A percentile compares a stretch with the other conserved stretches of the same genome.
Conservation (phyloP, 495 filamentous ascomycete species). For the Hamigera avellanea region DNA sequence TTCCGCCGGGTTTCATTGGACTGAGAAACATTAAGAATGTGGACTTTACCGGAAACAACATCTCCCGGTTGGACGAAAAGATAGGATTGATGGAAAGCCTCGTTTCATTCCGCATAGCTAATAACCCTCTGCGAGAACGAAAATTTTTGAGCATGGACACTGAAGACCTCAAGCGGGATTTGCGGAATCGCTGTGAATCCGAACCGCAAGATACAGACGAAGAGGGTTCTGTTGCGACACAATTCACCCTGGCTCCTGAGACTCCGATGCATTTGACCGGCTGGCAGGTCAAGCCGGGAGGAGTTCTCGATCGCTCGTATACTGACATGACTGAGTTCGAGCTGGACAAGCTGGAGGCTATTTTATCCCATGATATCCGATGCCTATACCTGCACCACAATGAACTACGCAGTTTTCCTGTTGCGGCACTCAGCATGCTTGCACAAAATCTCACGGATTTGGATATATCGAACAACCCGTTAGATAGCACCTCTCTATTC, state of each 20-base stretch:
- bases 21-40: slow-evolving; percentile 57
- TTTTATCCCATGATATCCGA: slow-evolving; percentile 34
- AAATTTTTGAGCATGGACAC: slow-evolving; percentile 71
- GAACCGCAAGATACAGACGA: slow-evolving; percentile 30
- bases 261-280: slow-evolving; percentile 18
- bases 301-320: slow-evolving; percentile 61
- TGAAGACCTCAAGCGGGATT: slow-evolving; percentile 67
- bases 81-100: slow-evolving; percentile 74
- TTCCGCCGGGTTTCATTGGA: slow-evolving; percentile 63
- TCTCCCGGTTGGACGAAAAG: slow-evolving; percentile 60
- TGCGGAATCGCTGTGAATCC: slow-evolving; percentile 59
- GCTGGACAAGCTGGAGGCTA: slow-evolving; percentile 29
- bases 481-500: slow-evolving; percentile 50
- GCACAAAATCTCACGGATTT: slow-evolving; percentile 57
- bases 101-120: slow-evolving; percentile 58
- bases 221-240: slow-evolving; percentile 31
- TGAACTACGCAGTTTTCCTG: slow-evolving; percentile 54
- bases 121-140: slow-evolving; percentile 80
- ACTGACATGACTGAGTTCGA: slow-evolving; percentile 44
- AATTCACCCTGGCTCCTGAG: slow-evolving; percentile 34
- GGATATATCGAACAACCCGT: slow-evolving; percentile 69
- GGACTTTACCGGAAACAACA: slow-evolving; percentile 75
- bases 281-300: slow-evolving; percentile 59
- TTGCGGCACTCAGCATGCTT: slow-evolving; percentile 50
- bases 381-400: slow-evolving; percentile 67